phyloP scores from a whole-genome alignment of 2,329 filamentous ascomycete species.

The Metarhizium robertsii region DNA sequence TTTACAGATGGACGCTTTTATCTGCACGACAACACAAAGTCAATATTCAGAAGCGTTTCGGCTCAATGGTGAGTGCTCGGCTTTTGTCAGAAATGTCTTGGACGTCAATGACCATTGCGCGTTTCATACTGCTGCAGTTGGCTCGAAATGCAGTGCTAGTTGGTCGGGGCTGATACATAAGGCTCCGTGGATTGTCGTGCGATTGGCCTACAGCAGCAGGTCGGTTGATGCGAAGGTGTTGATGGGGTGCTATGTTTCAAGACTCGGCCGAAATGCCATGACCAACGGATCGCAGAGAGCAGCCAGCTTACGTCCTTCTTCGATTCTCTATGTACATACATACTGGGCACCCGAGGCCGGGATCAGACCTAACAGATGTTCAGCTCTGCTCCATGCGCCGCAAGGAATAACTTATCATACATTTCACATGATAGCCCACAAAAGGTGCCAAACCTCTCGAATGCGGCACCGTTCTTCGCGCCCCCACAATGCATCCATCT shows the following conservation, averaged over 20 bases:
- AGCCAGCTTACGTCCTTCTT: not conserved
- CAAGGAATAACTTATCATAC: not conserved
- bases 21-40: not conserved
- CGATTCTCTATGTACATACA: too few species aligned
- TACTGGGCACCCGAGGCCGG: too few species aligned
- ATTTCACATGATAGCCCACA: not conserved
- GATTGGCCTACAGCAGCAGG: not conserved
- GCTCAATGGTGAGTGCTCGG: not conserved
- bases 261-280: not conserved
- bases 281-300: not conserved
- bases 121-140: not conserved
- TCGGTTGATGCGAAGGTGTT: not conserved
- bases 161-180: too few species aligned
- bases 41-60: not conserved
- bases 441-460: not conserved
- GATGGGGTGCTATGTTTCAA: too few species aligned
- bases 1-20: not conserved
- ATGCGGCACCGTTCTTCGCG: not conserved
- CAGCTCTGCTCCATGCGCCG: not conserved
- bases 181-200: too few species aligned
- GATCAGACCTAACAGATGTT: not conserved
- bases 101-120: not conserved
- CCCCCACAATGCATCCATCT: not conserved
- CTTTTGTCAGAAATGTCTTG: not conserved
- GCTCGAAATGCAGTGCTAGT: not conserved